Conservation (phyloP, 108 stramenopile genomes). For the Skeletonema marinoi region DNA sequence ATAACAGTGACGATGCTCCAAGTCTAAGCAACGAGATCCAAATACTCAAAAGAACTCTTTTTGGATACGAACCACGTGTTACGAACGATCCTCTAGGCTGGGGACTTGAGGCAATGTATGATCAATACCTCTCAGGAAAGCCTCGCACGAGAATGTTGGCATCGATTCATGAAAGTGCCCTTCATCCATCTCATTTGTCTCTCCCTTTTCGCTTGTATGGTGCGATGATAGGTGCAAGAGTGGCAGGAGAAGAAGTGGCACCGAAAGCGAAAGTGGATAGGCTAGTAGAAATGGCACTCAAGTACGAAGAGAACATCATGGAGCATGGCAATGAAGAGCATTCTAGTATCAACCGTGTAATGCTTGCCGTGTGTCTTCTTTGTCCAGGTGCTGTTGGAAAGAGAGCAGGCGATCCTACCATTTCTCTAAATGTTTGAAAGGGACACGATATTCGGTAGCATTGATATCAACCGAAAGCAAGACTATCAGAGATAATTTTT, state of each 20-base stretch:
- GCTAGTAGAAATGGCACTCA: conserved; percentile 5
- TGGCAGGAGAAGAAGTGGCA: neutral
- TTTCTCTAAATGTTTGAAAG: no score
- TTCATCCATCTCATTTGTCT: conserved; percentile 12
- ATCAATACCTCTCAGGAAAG: no score
- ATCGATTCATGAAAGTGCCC: neutral
- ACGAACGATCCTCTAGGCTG: conserved; percentile 30
- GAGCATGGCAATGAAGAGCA: conserved; percentile 9
- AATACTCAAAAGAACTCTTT: conserved; percentile 3
- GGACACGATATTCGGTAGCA: no score
- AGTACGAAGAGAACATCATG: neutral
- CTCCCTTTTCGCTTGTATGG: conserved; percentile 31
- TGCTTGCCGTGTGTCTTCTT: conserved; percentile 21
- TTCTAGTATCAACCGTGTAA: conserved; percentile 15
- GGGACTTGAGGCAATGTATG: conserved; percentile 27
- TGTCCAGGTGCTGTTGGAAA: conserved; percentile 3
- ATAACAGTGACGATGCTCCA: neutral
- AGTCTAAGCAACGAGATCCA: conserved; percentile 15
- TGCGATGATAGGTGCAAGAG: conserved; percentile 24
- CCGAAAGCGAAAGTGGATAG: neutral
- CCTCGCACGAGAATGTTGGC: conserved; percentile 8
- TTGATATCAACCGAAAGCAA: no score
- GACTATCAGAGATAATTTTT: no score
- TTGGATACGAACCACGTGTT: conserved; percentile 12
- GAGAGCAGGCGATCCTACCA: neutral